Conservation (phyloP, 371 early-diverging fungal species). For the Apophysomyces trapeziformis region DNA sequence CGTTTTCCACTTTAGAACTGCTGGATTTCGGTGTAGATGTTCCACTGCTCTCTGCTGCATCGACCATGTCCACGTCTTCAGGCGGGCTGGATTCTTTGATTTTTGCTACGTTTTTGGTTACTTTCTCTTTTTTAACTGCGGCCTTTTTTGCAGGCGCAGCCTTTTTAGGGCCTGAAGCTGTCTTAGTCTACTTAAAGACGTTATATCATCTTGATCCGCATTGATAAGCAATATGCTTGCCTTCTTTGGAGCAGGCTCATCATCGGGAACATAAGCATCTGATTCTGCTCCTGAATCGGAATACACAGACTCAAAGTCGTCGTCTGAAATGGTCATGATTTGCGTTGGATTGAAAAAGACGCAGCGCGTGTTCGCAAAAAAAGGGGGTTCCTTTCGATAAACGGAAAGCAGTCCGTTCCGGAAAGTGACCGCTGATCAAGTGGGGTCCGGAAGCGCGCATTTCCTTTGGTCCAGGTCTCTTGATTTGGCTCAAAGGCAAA, state of each 20-base stretch:
- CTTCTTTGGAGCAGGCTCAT: constrained; percentile 5
- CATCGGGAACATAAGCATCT: constrained; percentile 7
- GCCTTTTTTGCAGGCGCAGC: constrained; percentile 17
- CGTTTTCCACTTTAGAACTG: constrained; percentile 16
- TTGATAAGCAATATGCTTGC: neutral
- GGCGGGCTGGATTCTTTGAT: neutral
- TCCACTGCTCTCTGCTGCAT: constrained; percentile 4
- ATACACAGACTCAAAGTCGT: constrained; percentile 5
- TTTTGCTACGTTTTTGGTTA: neutral
- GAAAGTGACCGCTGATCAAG: neutral
- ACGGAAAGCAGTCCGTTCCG: neutral
- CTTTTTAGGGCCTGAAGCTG: neutral
- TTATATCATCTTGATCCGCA: neutral
- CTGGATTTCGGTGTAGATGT: constrained; percentile 10
- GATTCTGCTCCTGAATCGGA: constrained; percentile 4
- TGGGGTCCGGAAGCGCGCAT: too few relatives aligned
- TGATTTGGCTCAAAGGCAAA: too few relatives aligned
- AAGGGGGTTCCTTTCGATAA: too few relatives aligned
- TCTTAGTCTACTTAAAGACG: neutral
- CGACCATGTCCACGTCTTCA: constrained; percentile 15
- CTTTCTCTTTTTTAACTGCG: constrained; percentile 13
- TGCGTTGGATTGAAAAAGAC: neutral
- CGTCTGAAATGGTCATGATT: constrained; percentile 3
- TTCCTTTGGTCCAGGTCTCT: too few relatives aligned
- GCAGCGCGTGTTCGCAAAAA: neutral